phyloP scores from a whole-genome alignment of 2,329 filamentous ascomycete species.

The Pseudogymnoascus pannorum region DNA sequence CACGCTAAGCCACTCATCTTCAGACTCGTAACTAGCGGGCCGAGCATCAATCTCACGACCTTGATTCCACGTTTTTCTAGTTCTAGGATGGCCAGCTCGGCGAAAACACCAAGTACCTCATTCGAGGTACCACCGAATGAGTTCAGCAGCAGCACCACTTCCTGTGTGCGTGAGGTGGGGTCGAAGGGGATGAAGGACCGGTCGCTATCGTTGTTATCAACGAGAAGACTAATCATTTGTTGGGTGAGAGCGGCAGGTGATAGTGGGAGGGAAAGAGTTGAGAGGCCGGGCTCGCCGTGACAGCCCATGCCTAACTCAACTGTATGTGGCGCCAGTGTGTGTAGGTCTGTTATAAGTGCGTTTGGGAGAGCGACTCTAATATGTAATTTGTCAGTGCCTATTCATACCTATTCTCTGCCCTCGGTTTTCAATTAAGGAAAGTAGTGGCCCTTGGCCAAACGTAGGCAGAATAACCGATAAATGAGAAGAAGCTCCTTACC shows the following conservation, averaged over 20 bases:
- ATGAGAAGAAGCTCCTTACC: neutral
- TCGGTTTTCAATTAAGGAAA: neutral
- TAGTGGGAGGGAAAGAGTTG: constrained; percentile 20
- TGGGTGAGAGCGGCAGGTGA: constrained; percentile 18
- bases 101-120: constrained; percentile 22
- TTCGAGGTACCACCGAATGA: constrained; percentile 23
- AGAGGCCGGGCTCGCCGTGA: constrained; percentile 13
- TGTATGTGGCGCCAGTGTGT: constrained; percentile 19
- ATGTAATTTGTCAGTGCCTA: neutral
- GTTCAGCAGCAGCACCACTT: constrained; percentile 22
- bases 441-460: neutral
- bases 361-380: constrained; percentile 23
- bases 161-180: constrained; percentile 11
- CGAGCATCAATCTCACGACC: constrained; percentile 19
- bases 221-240: constrained; percentile 21
- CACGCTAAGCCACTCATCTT: constrained; percentile 24
- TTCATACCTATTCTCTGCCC: neutral
- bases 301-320: constrained; percentile 10
- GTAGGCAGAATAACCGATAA: neutral
- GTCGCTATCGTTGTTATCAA: constrained; percentile 18
- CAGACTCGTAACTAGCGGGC: constrained; percentile 25
- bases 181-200: constrained; percentile 23
- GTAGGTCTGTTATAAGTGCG: constrained; percentile 21
- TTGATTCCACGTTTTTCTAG: constrained; percentile 17
- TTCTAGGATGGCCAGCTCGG: constrained; percentile 22